Conservation (phyloP, 495 filamentous ascomycete species). For the Penicillium flavigenum region DNA sequence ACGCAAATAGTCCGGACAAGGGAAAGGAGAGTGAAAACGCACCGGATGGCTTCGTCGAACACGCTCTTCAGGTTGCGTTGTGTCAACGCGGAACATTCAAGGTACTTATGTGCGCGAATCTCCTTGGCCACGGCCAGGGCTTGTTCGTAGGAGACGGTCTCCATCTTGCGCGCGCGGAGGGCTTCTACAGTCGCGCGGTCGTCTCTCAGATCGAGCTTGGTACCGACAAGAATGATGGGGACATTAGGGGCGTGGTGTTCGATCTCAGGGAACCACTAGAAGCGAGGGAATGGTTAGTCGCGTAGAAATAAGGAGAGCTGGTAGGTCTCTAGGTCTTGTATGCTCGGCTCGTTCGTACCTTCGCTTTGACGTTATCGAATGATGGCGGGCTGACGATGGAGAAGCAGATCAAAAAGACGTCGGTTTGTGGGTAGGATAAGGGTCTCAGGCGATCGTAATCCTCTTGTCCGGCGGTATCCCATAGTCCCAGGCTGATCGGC, state of each 20-base stretch:
- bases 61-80: conserved; percentile 96
- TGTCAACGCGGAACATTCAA: conserved; percentile 97
- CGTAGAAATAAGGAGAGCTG: background rate
- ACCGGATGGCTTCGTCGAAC: conserved; percentile 97
- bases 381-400: conserved; percentile 96
- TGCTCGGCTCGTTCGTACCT: conserved; percentile 55
- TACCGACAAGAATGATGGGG: conserved; percentile 95
- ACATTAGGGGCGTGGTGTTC: conserved; percentile 94
- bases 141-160: conserved; percentile 86
- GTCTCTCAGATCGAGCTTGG: conserved; percentile 93
- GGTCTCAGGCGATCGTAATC: conserved; percentile 96
- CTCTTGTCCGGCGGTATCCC: conserved; percentile 99
- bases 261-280: conserved; percentile 93
- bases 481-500: conserved; percentile 93
- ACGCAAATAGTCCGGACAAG: background rate
- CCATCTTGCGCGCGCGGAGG: conserved; percentile 83
- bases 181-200: conserved; percentile 76
- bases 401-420: conserved; percentile 98
- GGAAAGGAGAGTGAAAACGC: conserved; percentile 19
- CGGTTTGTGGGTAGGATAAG: conserved; percentile 95
- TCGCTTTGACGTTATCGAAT: conserved; percentile 96
- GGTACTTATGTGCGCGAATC: conserved; percentile 89
- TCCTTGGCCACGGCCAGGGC: conserved; percentile 83
- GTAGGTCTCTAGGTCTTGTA: background rate
- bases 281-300: conserved; percentile 9